Evolutionary conservation across 208 protist genomes (phyloP).

Genomic region (Trypanosoma platydactyli): DNA sequence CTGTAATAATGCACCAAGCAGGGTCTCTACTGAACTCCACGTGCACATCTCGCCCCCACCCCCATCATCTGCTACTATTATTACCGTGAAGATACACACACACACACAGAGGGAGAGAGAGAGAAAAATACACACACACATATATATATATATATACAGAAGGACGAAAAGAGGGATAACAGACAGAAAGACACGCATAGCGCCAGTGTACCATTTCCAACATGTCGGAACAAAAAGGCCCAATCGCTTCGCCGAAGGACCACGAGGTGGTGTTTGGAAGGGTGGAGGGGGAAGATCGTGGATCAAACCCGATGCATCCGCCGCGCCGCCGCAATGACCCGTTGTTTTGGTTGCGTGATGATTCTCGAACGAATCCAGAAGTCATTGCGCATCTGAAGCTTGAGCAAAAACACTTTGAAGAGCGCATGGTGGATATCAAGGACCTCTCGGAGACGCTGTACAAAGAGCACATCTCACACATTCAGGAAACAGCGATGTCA

Average conservation of each 20-base stretch:
- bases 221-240: conserved; percentile 28
- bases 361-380: conserved; percentile 62
- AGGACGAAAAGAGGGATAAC: background rate
- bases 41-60: background rate
- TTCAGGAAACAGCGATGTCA: conserved; percentile 82
- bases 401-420: conserved; percentile 81
- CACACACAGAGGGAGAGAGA: background rate
- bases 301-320: conserved; percentile 83
- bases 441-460: conserved; percentile 70
- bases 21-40: no score
- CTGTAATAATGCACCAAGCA: no score
- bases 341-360: conserved; percentile 88
- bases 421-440: conserved; percentile 54
- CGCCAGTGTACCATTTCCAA: conserved; percentile 8
- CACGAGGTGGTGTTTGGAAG: conserved; percentile 78
- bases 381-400: conserved; percentile 80
- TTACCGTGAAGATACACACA: background rate
- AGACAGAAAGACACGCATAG: background rate
- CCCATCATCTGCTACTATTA: background rate
- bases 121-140: background rate
- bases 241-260: conserved; percentile 57
- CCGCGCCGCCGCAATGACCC: conserved; percentile 68
- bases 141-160: background rate
- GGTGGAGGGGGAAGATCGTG: conserved; percentile 84
- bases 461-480: conserved; percentile 84